Percentiles rank a stretch among this genome's conserved stretches.
Evolutionary conservation across 2,329 filamentous ascomycete species (phyloP).

Genomic region (Trichophyton verrucosum): DNA sequence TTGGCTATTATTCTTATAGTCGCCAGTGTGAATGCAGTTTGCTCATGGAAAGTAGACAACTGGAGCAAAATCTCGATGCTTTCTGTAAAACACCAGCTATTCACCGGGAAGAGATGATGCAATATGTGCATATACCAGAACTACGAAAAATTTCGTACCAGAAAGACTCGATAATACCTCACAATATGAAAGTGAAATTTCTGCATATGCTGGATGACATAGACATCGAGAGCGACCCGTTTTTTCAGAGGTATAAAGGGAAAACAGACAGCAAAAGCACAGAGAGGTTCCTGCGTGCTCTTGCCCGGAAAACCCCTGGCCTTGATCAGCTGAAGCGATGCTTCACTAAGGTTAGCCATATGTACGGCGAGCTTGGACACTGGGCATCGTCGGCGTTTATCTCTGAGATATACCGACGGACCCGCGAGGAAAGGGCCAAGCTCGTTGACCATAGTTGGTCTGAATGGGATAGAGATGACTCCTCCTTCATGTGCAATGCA

Average conservation of each 20-base stretch:
- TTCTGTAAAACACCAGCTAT: slow-evolving; percentile 55
- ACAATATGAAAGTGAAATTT: slow-evolving; percentile 11
- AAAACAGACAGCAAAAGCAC: slow-evolving; percentile 23
- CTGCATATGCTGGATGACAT: slow-evolving; percentile 27
- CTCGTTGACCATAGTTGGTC: slow-evolving; percentile 24
- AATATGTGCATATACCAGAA: slow-evolving; percentile 53
- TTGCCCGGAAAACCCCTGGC: slow-evolving; percentile 27
- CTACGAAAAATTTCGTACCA: slow-evolving; percentile 33
- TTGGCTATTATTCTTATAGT: background rate
- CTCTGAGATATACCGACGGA: slow-evolving; percentile 33
- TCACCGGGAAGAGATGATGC: slow-evolving; percentile 58
- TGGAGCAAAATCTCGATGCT: slow-evolving; percentile 61
- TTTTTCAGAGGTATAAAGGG: slow-evolving; percentile 11
- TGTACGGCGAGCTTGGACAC: slow-evolving; percentile 48
- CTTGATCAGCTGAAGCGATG: slow-evolving; percentile 47
- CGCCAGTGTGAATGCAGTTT: background rate
- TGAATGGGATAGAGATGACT: slow-evolving; percentile 40
- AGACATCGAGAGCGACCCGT: background rate
- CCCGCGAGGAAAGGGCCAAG: slow-evolving; percentile 15
- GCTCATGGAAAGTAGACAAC: slow-evolving; percentile 23
- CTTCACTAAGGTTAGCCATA: slow-evolving; percentile 36
- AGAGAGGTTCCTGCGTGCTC: slow-evolving; percentile 18
- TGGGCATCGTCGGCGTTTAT: slow-evolving; percentile 62
- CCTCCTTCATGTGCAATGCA: slow-evolving; percentile 42
- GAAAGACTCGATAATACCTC: slow-evolving; percentile 24